Conservation (phyloP, 2,329 filamentous ascomycete species). For the Thermochaetoides dissita region DNA sequence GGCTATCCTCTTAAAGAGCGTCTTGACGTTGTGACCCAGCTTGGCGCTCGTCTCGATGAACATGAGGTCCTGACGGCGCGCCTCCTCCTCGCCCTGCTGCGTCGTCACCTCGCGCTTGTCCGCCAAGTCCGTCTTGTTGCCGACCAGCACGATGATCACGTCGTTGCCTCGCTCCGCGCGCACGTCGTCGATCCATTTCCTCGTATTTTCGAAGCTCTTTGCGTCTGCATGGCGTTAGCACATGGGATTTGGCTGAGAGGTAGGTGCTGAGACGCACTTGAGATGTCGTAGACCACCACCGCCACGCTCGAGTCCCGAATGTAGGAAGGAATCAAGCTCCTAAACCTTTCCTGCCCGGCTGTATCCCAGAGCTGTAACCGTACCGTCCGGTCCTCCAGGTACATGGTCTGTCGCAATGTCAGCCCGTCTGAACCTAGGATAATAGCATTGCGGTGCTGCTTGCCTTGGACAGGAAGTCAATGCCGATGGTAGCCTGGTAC, state of each 20-base stretch:
- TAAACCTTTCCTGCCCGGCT: conserved; percentile 91
- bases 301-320: conserved; percentile 97
- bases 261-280: conserved; percentile 41
- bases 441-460: conserved; percentile 6
- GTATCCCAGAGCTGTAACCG: conserved; percentile 98
- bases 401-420: conserved; percentile 63
- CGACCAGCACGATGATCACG: conserved; percentile 95
- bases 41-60: conserved; percentile 99
- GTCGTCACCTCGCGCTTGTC: conserved; percentile 97
- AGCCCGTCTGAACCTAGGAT: too few species aligned
- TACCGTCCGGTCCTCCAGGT: conserved; percentile 95
- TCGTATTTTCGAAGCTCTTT: conserved; percentile 96
- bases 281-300: conserved; percentile 97
- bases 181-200: conserved; percentile 99
- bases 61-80: conserved; percentile 95
- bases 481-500: conserved; percentile 98
- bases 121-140: conserved; percentile 98
- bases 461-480: conserved; percentile 98
- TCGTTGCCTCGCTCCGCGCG: conserved; percentile 93
- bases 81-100: conserved; percentile 91
- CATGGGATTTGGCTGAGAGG: background rate
- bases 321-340: conserved; percentile 93
- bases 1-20: conserved; percentile 92
- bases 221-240: conserved; percentile 40
- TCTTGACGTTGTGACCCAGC: conserved; percentile 95